Percentiles rank a stretch among this genome's conserved stretches.
Evolutionary conservation across 768 basidiomycete species (phyloP).

Genomic region (Russula foetens): DNA sequence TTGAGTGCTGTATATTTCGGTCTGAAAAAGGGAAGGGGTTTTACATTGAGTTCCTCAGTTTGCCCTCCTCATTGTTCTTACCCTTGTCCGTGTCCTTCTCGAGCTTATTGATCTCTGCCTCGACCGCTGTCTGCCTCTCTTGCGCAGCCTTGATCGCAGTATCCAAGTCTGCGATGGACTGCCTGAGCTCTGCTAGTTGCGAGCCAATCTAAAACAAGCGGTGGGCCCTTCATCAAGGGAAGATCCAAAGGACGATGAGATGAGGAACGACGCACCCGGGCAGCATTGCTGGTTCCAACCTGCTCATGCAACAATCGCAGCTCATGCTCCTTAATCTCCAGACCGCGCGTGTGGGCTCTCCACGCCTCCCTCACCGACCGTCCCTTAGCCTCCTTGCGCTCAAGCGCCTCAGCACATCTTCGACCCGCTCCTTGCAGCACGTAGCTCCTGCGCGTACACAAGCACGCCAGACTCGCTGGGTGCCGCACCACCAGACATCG

Average conservation of each 20-base stretch:
- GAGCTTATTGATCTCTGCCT: conserved; percentile 74
- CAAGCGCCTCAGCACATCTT: conserved; percentile 42
- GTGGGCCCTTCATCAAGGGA: not conserved
- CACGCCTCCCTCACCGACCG: conserved; percentile 52
- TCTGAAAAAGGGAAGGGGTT: conserved; percentile 32
- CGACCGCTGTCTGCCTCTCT: conserved; percentile 67
- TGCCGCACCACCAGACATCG: conserved; percentile 84
- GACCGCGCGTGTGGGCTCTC: conserved; percentile 50
- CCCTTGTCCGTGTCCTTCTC: conserved; percentile 98
- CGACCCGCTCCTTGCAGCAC: conserved; percentile 52
- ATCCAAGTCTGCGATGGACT: conserved; percentile 50
- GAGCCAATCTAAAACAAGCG: conserved; percentile 52
- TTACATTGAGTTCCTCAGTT: conserved; percentile 87
- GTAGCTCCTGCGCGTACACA: conserved; percentile 75
- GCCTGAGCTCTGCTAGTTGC: conserved; percentile 69
- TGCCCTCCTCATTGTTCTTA: conserved; percentile 97
- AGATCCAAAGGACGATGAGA: not conserved
- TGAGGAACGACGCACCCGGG: conserved; percentile 50
- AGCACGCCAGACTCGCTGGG: conserved; percentile 68
- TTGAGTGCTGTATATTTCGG: conserved; percentile 67
- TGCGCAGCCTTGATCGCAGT: conserved; percentile 54
- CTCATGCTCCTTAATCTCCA: conserved; percentile 90
- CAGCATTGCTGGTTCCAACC: conserved; percentile 80
- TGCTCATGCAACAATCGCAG: conserved; percentile 75
- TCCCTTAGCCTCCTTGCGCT: conserved; percentile 46